Conservation (phyloP, 1,284 basidiomycete genomes). For the Malassezia obtusa region DNA sequence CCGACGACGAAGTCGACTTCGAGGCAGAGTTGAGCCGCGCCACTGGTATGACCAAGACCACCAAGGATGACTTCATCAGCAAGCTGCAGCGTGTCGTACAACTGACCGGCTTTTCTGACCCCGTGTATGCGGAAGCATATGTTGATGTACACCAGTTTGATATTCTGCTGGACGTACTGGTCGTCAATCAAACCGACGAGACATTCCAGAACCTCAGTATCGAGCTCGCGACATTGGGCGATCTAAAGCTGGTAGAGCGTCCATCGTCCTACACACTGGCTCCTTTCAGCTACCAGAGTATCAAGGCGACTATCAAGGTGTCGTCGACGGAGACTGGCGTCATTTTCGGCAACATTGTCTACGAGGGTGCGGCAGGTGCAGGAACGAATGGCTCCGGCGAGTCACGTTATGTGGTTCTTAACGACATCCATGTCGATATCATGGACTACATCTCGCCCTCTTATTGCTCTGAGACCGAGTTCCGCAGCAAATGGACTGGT, state of each 20-base stretch:
- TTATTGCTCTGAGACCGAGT: slow-evolving; percentile 87
- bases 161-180: slow-evolving; percentile 80
- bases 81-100: slow-evolving; percentile 91
- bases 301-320: slow-evolving; percentile 97
- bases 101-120: slow-evolving; percentile 94
- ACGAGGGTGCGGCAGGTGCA: slow-evolving; percentile 55
- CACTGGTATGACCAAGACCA: slow-evolving; percentile 66
- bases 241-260: slow-evolving; percentile 91
- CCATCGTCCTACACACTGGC: slow-evolving; percentile 85
- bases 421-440: slow-evolving; percentile 97
- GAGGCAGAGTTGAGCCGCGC: slow-evolving; percentile 80
- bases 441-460: slow-evolving; percentile 99
- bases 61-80: slow-evolving; percentile 89
- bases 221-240: slow-evolving; percentile 94
- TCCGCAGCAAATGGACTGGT: slow-evolving; percentile 80
- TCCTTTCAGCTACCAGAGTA: slow-evolving; percentile 93
- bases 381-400: slow-evolving; percentile 31
- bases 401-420: slow-evolving; percentile 73
- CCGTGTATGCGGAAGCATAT: slow-evolving; percentile 95
- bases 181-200: slow-evolving; percentile 91
- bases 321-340: slow-evolving; percentile 80
- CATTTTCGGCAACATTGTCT: slow-evolving; percentile 95
- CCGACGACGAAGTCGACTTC: slow-evolving; percentile 55
- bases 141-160: slow-evolving; percentile 98
- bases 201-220: slow-evolving; percentile 93